Evolutionary conservation across 2,329 filamentous ascomycete species (phyloP), one percentile per base, ranked within the genome.

Genomic region (Xylaria multiplex): DNA sequence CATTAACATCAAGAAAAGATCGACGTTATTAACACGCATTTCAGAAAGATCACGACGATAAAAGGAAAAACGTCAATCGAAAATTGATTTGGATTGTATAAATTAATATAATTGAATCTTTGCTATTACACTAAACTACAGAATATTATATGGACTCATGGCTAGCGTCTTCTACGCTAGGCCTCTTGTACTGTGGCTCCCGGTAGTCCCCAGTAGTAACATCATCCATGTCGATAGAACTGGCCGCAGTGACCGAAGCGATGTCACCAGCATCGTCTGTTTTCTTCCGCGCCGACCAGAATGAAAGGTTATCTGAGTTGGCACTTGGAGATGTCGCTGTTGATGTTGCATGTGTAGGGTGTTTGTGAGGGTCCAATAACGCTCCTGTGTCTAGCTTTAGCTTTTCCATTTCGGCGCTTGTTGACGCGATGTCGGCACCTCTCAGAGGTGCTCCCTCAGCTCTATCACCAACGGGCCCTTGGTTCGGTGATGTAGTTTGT

Each of bases 201-300:
- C 19, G 9, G 19, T 11, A 8, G 46, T 63, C 19, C 27, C 56
- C 54, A 19, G 50, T 45, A 13, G 27, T 32, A 2, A 48, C 9
- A 16, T 55, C 45, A 68, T 71, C 35, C 58, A 53, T 66, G 2
- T 59, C 65, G 16, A 74, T 45, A n/a, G 72, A 74, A 24, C 72
- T 75, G 3, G 71, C 66, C 19, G 68, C 72, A 13, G 72, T 71
- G 30, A 75, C 71, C 27, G 73, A 75, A 11, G 67, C 69, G 8
- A 53, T 59, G 19, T 74, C 72, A 16, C 59, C 67, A n/a, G 59
- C 40, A 7, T 65, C 68, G 5, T 71, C 71, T 8, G 49, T 42
- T 61, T 66, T 72, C 59, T 70, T 69, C 11, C 64, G 66, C 13
- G 67, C 48, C 14, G 73, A 75, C 73, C 73, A 75, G 53, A 74